phyloP scores from a whole-genome alignment of 1,139 yeast genomes.

The Sugiyamaella japonica region DNA sequence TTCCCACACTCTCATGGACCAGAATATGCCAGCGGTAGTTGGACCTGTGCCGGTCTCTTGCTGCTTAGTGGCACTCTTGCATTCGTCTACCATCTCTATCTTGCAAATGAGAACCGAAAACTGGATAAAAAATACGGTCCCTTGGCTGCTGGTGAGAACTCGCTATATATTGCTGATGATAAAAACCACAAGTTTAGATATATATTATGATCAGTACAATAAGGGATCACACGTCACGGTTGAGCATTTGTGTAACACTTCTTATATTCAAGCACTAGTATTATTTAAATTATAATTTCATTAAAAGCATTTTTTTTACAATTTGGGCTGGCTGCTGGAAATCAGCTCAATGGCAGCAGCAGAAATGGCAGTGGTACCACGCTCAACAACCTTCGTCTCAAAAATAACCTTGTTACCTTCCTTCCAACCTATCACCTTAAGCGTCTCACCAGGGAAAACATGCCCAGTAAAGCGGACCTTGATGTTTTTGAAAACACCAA shows the following conservation, averaged over 20 bases:
- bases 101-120: slow-evolving; percentile 26
- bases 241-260: not conserved
- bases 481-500: slow-evolving; percentile 78
- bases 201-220: slow-evolving; percentile 19
- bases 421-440: slow-evolving; percentile 84
- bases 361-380: slow-evolving; percentile 75
- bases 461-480: slow-evolving; percentile 90
- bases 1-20: slow-evolving; percentile 36
- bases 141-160: slow-evolving; percentile 16
- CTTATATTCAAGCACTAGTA: not conserved
- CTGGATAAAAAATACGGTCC: slow-evolving; percentile 30
- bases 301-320: slow-evolving; percentile 23
- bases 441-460: slow-evolving; percentile 96
- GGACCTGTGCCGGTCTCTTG: slow-evolving; percentile 30
- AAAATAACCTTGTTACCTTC: slow-evolving; percentile 67
- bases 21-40: slow-evolving; percentile 33
- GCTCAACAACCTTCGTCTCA: slow-evolving; percentile 81
- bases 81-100: slow-evolving; percentile 25
- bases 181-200: slow-evolving; percentile 27
- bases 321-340: slow-evolving; percentile 30
- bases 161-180: slow-evolving; percentile 24
- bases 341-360: slow-evolving; percentile 80
- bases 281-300: not conserved
- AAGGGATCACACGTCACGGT: no score
- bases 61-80: slow-evolving; percentile 26